Evolutionary conservation across 306 rosid species (phyloP), one percentile per base, ranked within the genome.

Genomic region (Sicyos edulis): DNA sequence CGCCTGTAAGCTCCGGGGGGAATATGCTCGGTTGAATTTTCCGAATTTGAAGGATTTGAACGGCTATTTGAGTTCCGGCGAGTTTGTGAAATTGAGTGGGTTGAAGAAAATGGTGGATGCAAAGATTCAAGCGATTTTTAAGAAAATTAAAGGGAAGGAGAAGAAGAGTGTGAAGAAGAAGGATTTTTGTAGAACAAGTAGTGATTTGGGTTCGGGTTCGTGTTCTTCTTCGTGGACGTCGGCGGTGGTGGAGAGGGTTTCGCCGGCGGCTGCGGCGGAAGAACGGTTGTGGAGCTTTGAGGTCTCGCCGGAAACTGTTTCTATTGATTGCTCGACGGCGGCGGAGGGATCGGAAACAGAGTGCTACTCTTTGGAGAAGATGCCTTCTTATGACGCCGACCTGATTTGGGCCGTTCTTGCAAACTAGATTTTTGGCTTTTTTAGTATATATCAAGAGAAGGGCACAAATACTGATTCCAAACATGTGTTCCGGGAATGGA

Each of bases 371-470:
- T 79, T 95, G 34, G 97, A 89, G 10, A 84, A 86, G 78, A 79
- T 95, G 78, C 99, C 99, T 16, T 95, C 99, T 10, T 91, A 75
- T 53, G 99, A 95, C 22, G 92, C 95, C 0, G 99, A 95, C 32
- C 87, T 89, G 83, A 89, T 95, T 45, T 95, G 99, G 99, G 88
- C 89, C 76, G 91, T 91, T 80, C 92, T 95, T 8, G 90, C 97
- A 19, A 84, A 76, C 79, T 91, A 84, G 84, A 72, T 54, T 5
- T 29, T 29, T 49, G n/a, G n/a, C n/a, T 49, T 49, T 49, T 13
- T 49, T 47, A n/a, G n/a, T n/a, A n/a, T n/a, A n/a, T n/a, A n/a
- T n/a, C n/a, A n/a, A n/a, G n/a, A n/a, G n/a, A n/a, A n/a, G n/a
- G n/a, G n/a, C n/a, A n/a, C n/a, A n/a, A n/a, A n/a, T n/a, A n/a